These are phyloP conservation scores for Trichocladium antarcticum DNA, from an alignment of 495 filamentous ascomycete genomes.

Conservation along the genomic window DNA sequence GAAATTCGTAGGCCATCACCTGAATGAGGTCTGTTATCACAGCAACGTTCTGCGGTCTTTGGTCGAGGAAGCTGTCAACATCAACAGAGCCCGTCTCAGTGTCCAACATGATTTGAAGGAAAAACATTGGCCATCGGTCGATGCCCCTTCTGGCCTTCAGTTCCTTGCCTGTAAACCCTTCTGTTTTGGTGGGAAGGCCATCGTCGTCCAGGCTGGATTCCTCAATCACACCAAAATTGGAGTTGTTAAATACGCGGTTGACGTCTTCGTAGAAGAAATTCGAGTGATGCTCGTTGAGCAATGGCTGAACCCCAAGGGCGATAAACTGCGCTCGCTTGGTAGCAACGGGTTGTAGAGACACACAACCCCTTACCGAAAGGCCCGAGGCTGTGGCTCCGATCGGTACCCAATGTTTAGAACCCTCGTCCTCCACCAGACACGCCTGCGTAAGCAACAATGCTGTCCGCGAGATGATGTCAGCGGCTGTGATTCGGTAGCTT, in stretches of 20 bases:
- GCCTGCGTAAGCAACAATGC: conserved; percentile 50
- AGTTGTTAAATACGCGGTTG: conserved; percentile 65
- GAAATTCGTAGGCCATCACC: conserved; percentile 53
- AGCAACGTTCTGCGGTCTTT: conserved; percentile 27
- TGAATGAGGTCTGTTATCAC: conserved; percentile 49
- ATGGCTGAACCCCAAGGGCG: conserved; percentile 54
- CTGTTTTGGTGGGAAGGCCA: conserved; percentile 18
- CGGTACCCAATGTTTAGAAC: conserved; percentile 50
- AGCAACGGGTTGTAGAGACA: conserved; percentile 58
- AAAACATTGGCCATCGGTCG: conserved; percentile 88
- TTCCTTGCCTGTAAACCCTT: conserved; percentile 45
- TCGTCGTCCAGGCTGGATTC: conserved; percentile 26
- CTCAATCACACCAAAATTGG: conserved; percentile 62
- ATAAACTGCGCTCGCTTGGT: conserved; percentile 71
- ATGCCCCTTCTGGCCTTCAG: conserved; percentile 52
- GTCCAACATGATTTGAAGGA: conserved; percentile 53
- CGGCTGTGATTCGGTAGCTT: not conserved
- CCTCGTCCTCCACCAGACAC: conserved; percentile 43
- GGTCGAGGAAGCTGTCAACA: conserved; percentile 29
- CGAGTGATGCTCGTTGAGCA: conserved; percentile 41
- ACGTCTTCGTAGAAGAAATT: conserved; percentile 68
- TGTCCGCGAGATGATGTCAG: conserved; percentile 7
- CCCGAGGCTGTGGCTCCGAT: conserved; percentile 51
- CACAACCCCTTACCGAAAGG: conserved; percentile 52
- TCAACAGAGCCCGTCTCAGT: conserved; percentile 3